phyloP scores from a whole-genome alignment of 139 green algal species.

The Tetraselmis chui region DNA sequence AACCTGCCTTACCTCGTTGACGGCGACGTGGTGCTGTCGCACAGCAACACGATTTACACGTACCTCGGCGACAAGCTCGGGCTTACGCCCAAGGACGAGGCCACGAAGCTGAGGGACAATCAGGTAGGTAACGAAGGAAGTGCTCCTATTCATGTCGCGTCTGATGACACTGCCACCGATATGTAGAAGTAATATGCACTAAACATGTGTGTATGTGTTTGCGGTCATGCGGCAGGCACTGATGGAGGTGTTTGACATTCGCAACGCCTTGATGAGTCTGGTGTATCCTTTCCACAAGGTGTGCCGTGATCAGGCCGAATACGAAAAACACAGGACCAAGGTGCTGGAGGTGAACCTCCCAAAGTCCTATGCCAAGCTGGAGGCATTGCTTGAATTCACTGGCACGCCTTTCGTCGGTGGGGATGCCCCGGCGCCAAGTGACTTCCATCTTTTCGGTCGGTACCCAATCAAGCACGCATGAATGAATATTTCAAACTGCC shows the following conservation, averaged over 20 bases:
- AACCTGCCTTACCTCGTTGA: neutral
- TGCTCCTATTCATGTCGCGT: too few species aligned
- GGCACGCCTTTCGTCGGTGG: neutral
- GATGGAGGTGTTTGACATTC: neutral
- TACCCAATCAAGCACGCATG: neutral
- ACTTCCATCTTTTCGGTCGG: neutral
- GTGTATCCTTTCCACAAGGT: neutral
- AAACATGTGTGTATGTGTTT: too few species aligned
- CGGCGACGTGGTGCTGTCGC: neutral
- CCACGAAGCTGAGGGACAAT: neutral
- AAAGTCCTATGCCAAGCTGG: neutral
- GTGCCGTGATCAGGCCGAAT: neutral
- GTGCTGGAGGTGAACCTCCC: neutral
- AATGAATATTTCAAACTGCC: neutral
- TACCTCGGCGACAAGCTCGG: neutral
- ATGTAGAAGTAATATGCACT: too few species aligned
- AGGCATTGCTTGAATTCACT: neutral
- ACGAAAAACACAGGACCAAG: neutral
- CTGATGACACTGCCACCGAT: too few species aligned
- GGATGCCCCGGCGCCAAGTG: neutral
- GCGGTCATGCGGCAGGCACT: neutral
- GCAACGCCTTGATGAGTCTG: neutral
- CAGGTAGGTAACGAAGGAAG: neutral
- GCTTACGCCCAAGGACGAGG: neutral
- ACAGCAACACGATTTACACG: neutral